phyloP scores from a whole-genome alignment of 768 basidiomycete genomes.

The Podaxis sp. region DNA sequence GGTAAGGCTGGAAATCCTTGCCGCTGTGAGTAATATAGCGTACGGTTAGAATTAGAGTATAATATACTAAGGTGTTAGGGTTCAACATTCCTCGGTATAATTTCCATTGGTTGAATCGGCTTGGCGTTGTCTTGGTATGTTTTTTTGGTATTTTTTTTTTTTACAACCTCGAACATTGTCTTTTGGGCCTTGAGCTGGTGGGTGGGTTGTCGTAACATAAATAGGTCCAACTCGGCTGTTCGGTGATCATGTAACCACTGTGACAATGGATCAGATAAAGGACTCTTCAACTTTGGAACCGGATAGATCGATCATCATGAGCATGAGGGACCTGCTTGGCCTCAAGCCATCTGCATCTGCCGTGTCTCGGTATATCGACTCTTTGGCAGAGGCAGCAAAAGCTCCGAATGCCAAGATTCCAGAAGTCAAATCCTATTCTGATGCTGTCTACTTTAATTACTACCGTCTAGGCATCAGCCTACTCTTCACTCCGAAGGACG shows the following conservation, averaged over 20 bases:
- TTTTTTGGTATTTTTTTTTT: no score
- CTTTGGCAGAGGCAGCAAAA: slow-evolving; percentile 25
- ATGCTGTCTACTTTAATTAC: slow-evolving; percentile 87
- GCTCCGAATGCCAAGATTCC: slow-evolving; percentile 26
- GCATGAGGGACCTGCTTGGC: slow-evolving; percentile 42
- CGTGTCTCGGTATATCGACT: slow-evolving; percentile 38
- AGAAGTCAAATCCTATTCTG: slow-evolving; percentile 75
- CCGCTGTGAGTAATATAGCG: no score
- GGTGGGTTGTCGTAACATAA: no score
- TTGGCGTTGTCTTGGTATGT: no score
- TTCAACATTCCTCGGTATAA: no score
- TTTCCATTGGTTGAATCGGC: no score
- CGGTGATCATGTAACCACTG: neutral
- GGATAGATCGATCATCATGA: slow-evolving; percentile 3
- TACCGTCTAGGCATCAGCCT: slow-evolving; percentile 75
- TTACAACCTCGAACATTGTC: no score
- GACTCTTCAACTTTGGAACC: neutral
- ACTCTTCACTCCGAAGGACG: slow-evolving; percentile 62
- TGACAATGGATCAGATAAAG: neutral
- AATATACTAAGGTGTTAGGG: no score
- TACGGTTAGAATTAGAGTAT: no score
- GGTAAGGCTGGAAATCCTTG: no score
- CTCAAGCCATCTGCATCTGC: slow-evolving; percentile 41
- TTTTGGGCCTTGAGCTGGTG: no score
- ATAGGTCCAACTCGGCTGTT: no score